Conservation (phyloP, 805 yeast genomes). For the Clavispora phyllophila region DNA sequence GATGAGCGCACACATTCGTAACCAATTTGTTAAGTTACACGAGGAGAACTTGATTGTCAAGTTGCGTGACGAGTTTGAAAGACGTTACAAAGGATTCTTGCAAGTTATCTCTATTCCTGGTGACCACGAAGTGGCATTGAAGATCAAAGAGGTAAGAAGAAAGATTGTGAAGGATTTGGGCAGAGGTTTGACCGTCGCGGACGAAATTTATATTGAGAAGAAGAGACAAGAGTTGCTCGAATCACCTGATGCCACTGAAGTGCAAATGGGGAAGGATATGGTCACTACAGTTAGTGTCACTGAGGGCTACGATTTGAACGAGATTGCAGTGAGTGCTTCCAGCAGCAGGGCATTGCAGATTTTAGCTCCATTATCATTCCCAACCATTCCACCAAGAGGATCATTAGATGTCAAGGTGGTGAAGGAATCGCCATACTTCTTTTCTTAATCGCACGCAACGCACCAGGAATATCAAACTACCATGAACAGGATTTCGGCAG, state of each 20-base stretch:
- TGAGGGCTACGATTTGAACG: constrained; percentile 25
- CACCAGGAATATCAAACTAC: background rate
- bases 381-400: constrained; percentile 74
- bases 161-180: constrained; percentile 46
- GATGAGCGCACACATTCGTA: constrained; percentile 69
- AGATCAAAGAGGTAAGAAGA: constrained; percentile 46
- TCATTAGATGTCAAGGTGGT: constrained; percentile 75
- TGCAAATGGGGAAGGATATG: constrained; percentile 48
- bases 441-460: constrained; percentile 28
- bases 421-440: constrained; percentile 75
- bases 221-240: constrained; percentile 51
- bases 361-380: constrained; percentile 65
- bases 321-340: constrained; percentile 18
- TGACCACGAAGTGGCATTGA: constrained; percentile 45
- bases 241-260: constrained; percentile 47
- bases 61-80: constrained; percentile 73
- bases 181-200: constrained; percentile 56
- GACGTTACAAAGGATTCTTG: constrained; percentile 69
- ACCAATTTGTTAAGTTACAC: constrained; percentile 76
- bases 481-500: background rate
- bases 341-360: constrained; percentile 34
- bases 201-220: constrained; percentile 70
- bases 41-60: constrained; percentile 64
- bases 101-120: constrained; percentile 54
- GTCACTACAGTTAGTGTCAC: constrained; percentile 67